Conservation (phyloP, 495 filamentous ascomycete genomes). For the Collariella sp. region DNA sequence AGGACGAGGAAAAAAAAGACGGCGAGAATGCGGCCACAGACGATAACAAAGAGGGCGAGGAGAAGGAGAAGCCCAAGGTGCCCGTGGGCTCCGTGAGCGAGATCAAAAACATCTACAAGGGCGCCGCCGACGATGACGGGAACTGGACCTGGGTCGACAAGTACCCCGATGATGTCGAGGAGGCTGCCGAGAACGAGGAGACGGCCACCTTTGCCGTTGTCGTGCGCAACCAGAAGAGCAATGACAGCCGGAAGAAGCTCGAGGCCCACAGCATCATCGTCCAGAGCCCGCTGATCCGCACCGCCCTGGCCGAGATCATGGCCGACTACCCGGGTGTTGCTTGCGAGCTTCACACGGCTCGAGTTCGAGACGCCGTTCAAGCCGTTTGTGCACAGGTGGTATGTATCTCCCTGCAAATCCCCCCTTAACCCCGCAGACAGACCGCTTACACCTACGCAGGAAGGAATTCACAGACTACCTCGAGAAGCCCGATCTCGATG, state of each 20-base stretch:
- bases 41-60: conserved; percentile 1
- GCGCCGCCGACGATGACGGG: conserved; percentile 23
- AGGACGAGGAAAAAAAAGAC: neutral
- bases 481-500: conserved; percentile 38
- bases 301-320: conserved; percentile 46
- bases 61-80: conserved; percentile 15
- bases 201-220: conserved; percentile 27
- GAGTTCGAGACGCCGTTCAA: conserved; percentile 53
- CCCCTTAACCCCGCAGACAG: neutral
- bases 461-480: conserved; percentile 41
- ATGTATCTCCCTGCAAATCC: neutral
- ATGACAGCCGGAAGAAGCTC: conserved; percentile 51
- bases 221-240: conserved; percentile 29
- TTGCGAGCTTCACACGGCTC: conserved; percentile 47
- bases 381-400: conserved; percentile 61
- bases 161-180: conserved; percentile 30
- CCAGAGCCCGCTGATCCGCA: conserved; percentile 55
- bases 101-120: conserved; percentile 33
- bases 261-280: conserved; percentile 54
- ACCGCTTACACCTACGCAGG: conserved; percentile 5
- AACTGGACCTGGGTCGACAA: conserved; percentile 36
- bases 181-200: conserved; percentile 33
- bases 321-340: conserved; percentile 58
- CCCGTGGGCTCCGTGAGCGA: conserved; percentile 27
- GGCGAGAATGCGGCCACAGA: conserved; percentile 4